These are phyloP conservation scores for Ophiocordyceps camponoti-leonardi DNA, from an alignment of 2,329 filamentous ascomycete species.

Conservation along the genomic window DNA sequence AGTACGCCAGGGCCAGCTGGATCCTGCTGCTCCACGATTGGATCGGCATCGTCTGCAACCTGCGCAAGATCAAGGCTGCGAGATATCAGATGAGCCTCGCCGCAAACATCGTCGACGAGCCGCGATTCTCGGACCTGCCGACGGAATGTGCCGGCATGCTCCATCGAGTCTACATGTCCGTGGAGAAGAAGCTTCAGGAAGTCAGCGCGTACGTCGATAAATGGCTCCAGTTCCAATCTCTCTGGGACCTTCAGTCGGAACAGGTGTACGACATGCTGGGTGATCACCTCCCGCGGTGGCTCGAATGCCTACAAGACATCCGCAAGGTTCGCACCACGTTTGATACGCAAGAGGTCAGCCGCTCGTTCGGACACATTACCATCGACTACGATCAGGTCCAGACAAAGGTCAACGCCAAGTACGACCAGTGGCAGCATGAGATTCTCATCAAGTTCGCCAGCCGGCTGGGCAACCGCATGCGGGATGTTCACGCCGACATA, in stretches of 20 bases:
- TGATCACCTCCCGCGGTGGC: slow-evolving; percentile 80
- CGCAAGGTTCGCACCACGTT: slow-evolving; percentile 91
- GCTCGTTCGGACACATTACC: slow-evolving; percentile 81
- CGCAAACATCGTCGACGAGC: slow-evolving; percentile 44
- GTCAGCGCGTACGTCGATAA: slow-evolving; percentile 85
- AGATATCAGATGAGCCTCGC: slow-evolving; percentile 82
- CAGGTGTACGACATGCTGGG: slow-evolving; percentile 87
- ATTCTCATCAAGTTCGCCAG: slow-evolving; percentile 85
- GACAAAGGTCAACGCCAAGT: slow-evolving; percentile 96
- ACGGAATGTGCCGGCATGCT: slow-evolving; percentile 67
- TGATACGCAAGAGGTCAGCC: slow-evolving; percentile 87
- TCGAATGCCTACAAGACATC: slow-evolving; percentile 93
- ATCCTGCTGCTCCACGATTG: slow-evolving; percentile 82
- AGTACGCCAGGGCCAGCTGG: slow-evolving; percentile 87
- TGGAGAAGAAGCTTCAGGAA: slow-evolving; percentile 67
- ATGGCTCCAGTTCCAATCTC: slow-evolving; percentile 95
- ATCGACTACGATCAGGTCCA: slow-evolving; percentile 99
- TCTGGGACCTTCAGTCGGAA: slow-evolving; percentile 94
- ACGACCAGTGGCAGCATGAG: slow-evolving; percentile 98
- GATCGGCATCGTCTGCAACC: slow-evolving; percentile 81
- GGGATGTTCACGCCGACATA: slow-evolving; percentile 82
- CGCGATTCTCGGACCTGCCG: slow-evolving; percentile 70
- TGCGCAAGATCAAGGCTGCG: slow-evolving; percentile 86
- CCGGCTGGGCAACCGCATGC: slow-evolving; percentile 76
- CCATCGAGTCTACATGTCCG: slow-evolving; percentile 60